Percentiles rank a stretch among this genome's conserved stretches.
These are phyloP conservation scores for Pezicula radicicola DNA, from an alignment of 2,329 filamentous ascomycete genomes.

Conservation along the genomic window DNA sequence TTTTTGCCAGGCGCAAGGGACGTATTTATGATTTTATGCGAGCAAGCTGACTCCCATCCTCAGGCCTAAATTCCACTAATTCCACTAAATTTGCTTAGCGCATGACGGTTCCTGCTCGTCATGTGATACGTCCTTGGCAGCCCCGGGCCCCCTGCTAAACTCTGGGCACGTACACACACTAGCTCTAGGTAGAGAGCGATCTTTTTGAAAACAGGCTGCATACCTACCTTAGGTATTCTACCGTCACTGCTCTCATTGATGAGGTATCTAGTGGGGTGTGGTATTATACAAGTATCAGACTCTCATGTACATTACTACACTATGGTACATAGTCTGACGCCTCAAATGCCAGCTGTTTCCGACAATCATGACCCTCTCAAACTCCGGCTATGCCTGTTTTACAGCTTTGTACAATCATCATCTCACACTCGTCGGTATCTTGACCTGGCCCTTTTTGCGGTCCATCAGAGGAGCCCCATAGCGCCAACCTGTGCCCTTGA, in stretches of 20 bases:
- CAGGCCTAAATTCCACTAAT: neutral
- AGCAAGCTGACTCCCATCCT: constrained; percentile 7
- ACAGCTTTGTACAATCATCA: constrained; percentile 14
- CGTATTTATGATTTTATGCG: constrained; percentile 16
- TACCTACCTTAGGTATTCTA: too few relatives aligned
- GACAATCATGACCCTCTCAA: neutral
- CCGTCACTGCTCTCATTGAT: neutral
- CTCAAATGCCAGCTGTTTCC: neutral
- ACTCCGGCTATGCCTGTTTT: constrained; percentile 9
- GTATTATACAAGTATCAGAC: neutral
- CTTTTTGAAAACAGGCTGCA: too few relatives aligned
- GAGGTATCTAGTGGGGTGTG: neutral
- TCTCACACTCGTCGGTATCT: constrained; percentile 61
- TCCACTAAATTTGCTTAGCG: neutral
- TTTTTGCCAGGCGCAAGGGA: constrained; percentile 7
- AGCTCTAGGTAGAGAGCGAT: too few relatives aligned
- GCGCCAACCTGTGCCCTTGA: constrained; percentile 54
- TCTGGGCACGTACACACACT: too few relatives aligned
- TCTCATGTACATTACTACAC: constrained; percentile 5
- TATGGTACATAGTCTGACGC: constrained; percentile 12
- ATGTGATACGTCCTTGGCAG: too few relatives aligned
- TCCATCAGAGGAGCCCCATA: constrained; percentile 64
- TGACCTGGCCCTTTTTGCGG: constrained; percentile 59
- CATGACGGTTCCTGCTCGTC: too few relatives aligned
- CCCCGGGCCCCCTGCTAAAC: too few relatives aligned